These are phyloP conservation scores for Pseudognaphalium luteoalbum DNA, from an alignment of 129 eudicot species.

Conservation along the genomic window DNA sequence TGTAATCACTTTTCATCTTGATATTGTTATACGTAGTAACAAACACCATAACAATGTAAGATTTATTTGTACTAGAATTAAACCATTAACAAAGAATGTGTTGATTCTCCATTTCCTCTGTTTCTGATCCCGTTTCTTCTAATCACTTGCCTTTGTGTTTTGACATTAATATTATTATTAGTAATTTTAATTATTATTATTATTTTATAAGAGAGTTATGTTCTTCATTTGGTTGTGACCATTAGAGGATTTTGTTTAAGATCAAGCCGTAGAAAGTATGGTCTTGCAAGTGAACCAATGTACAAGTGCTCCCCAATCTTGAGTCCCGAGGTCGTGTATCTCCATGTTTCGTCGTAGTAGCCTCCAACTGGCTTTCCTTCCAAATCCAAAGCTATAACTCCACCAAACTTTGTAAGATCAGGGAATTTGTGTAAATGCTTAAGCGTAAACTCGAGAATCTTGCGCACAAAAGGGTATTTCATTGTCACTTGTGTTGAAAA, in stretches of 20 bases:
- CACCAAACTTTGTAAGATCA: constrained; percentile 24
- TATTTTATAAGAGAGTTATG: too few relatives aligned
- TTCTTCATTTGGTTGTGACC: neutral
- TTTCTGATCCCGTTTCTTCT: too few relatives aligned
- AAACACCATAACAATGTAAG: too few relatives aligned
- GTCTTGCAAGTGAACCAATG: constrained; percentile 42
- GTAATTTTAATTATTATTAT: too few relatives aligned
- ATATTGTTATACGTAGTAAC: too few relatives aligned
- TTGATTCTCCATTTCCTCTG: too few relatives aligned
- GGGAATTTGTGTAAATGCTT: constrained; percentile 24
- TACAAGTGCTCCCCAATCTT: constrained; percentile 64
- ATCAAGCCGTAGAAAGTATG: constrained; percentile 59
- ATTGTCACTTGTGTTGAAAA: constrained; percentile 1
- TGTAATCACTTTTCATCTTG: too few relatives aligned
- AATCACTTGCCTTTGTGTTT: too few relatives aligned
- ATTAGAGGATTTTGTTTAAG: constrained; percentile 38
- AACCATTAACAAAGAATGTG: too few relatives aligned
- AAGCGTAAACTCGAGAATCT: constrained; percentile 18
- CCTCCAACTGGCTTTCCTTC: constrained; percentile 30
- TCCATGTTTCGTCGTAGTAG: constrained; percentile 23
- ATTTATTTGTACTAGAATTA: too few relatives aligned
- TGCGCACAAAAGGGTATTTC: constrained; percentile 21
- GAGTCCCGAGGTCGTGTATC: constrained; percentile 36
- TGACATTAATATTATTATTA: too few relatives aligned
- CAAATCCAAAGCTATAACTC: constrained; percentile 27